Conservation (phyloP, 176 grass and related monocot species). For the Alloteropsis semialata region DNA sequence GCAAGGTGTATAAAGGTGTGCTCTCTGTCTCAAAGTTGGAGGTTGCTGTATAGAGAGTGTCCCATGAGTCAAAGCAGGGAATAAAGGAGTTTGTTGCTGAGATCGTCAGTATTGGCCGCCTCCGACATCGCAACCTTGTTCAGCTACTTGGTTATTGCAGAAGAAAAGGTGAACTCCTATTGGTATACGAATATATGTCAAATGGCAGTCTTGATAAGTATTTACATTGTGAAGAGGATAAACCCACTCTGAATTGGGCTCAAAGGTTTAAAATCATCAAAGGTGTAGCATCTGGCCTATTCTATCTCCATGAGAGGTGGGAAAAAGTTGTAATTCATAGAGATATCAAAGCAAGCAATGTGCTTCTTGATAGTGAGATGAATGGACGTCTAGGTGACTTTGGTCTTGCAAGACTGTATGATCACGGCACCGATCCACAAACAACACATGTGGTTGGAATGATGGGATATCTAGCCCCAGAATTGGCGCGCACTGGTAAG, state of each 20-base stretch:
- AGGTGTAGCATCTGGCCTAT: conserved; percentile 16
- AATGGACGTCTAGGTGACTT: conserved; percentile 37
- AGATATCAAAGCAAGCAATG: conserved; percentile 59
- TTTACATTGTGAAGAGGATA: neutral
- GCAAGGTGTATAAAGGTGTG: conserved; percentile 14
- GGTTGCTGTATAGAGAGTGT: conserved; percentile 1
- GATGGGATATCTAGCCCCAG: conserved; percentile 25
- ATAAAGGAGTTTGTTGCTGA: conserved; percentile 11
- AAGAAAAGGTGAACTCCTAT: conserved; percentile 24
- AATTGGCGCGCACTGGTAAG: conserved; percentile 22
- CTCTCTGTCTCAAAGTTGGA: neutral
- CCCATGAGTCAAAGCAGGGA: conserved; percentile 7
- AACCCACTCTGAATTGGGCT: neutral
- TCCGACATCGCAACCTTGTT: conserved; percentile 14
- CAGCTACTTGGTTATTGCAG: conserved; percentile 10
- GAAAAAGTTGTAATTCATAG: conserved; percentile 16
- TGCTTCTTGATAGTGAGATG: conserved; percentile 51
- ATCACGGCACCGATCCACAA: conserved; percentile 16
- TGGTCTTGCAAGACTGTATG: conserved; percentile 28
- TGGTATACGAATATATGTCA: conserved; percentile 17
- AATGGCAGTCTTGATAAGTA: conserved; percentile 38
- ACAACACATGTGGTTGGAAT: conserved; percentile 25
- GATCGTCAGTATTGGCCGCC: conserved; percentile 10
- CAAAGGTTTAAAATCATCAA: conserved; percentile 18
- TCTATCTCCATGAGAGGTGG: conserved; percentile 33